These are phyloP conservation scores for Gossypium herbaceum DNA, from an alignment of 345 rosid species.

Conservation along the genomic window DNA sequence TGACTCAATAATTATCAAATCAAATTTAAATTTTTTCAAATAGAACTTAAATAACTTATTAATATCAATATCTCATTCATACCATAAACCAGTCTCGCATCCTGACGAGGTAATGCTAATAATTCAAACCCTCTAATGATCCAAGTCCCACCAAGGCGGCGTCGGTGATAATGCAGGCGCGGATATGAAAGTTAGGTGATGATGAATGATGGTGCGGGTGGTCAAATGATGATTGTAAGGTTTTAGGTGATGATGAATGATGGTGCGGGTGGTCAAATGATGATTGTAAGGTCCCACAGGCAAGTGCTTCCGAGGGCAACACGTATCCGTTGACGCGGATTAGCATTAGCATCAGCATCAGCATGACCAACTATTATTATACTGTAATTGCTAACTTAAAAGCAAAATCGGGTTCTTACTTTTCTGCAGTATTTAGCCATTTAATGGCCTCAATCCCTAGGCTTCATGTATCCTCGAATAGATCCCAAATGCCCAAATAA, in stretches of 20 bases:
- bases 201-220: not conserved
- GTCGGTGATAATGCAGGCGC: not conserved
- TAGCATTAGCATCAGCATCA: conserved; percentile 4
- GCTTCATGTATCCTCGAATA: not conserved
- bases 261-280: not conserved
- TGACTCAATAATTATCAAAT: too few species aligned
- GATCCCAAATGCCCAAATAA: not conserved
- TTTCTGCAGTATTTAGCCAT: not conserved
- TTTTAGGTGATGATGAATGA: not conserved
- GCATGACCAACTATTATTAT: too few species aligned
- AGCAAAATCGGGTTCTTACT: not conserved
- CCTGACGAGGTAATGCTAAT: conserved; percentile 19
- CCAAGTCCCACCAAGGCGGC: not conserved
- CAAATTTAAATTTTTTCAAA: too few species aligned
- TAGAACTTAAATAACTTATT: too few species aligned
- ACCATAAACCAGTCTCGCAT: conserved; percentile 24
- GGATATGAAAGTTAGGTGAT: not conserved
- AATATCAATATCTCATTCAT: too few species aligned
- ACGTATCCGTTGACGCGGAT: conserved; percentile 23
- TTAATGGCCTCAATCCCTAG: conserved; percentile 6
- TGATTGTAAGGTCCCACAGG: conserved; percentile 1
- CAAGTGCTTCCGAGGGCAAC: conserved; percentile 28
- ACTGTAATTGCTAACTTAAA: not conserved
- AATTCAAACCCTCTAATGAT: not conserved
- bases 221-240: too few species aligned